Evolutionary conservation across 768 basidiomycete genomes (phyloP), one percentile per base, ranked within the genome.

Genomic region (Amanita inopinata): DNA sequence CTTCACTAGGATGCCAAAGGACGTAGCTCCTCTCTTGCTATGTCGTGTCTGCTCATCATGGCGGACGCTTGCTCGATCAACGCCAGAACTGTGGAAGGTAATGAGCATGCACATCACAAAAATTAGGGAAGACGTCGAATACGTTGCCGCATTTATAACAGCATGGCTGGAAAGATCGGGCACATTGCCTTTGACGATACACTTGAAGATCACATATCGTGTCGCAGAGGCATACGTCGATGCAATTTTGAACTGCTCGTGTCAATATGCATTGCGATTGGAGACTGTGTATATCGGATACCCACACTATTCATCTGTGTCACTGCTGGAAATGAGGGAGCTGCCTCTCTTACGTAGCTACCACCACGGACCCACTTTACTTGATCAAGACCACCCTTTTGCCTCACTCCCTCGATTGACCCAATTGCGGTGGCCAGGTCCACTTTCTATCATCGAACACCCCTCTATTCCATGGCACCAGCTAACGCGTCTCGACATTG

Each of bases 141-240:
- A n/a, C n/a, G n/a, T n/a, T n/a, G n/a, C n/a, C n/a, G n/a, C n/a
- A n/a, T n/a, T n/a, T n/a, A n/a, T n/a, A n/a, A n/a, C n/a, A n/a
- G n/a, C n/a, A n/a, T 40, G 39, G 39, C 39, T 40, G 5, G 19
- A 14, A 8, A 23, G 39, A 3, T 40, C 39, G 11, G 28, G 39
- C 2, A 19, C 12, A 8, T 31, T 40, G 8, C 39, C 39, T 7
- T 22, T 40, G 17, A 19, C 10, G 4, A 19, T 2, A 5, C 10
- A 3, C 12, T 4, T n/a, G n/a, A n/a, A n/a, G 3, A 2, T 5
- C 9, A 8, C 12, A 12, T 30, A n/a, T 7, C 4, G 6, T n/a
- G 18, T 3, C 3, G 5, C 27, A 11, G 5, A 5, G 18, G 5
- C 6, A 5, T 19, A 27, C 2, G 7, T 40, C 5, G 9, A 14